These are phyloP conservation scores for Austroboletus niveus DNA, from an alignment of 1,284 basidiomycete genomes.

Conservation along the genomic window DNA sequence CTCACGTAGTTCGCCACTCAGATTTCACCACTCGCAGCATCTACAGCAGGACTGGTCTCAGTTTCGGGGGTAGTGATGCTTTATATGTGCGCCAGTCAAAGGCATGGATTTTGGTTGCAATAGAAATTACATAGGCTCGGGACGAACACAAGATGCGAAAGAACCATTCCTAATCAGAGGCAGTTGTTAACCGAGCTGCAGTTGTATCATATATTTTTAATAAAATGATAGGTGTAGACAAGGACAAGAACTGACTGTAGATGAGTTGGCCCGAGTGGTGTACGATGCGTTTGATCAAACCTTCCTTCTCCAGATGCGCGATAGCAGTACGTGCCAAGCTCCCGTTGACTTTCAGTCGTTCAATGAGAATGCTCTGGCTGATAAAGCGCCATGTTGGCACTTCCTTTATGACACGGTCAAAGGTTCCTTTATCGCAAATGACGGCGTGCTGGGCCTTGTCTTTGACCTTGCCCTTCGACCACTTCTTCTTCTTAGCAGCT, in stretches of 20 bases:
- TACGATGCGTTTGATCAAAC: conserved; percentile 94
- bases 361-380: conserved; percentile 96
- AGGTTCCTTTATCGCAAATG: conserved; percentile 86
- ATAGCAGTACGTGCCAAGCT: conserved; percentile 94
- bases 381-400: conserved; percentile 99
- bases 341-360: conserved; percentile 96
- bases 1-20: too few relatives aligned
- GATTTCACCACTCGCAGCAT: neutral
- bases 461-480: conserved; percentile 99
- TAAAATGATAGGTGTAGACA: neutral
- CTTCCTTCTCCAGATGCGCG: conserved; percentile 92
- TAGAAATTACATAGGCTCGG: conserved; percentile 49
- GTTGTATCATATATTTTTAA: conserved; percentile 11
- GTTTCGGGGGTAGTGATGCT: neutral
- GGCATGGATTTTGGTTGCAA: conserved; percentile 30
- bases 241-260: conserved; percentile 68
- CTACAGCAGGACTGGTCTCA: neutral
- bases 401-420: conserved; percentile 98
- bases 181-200: conserved; percentile 61
- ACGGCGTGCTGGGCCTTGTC: conserved; percentile 98
- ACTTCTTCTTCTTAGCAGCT: conserved; percentile 98
- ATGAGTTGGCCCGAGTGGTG: conserved; percentile 95
- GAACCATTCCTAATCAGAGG: conserved; percentile 52
- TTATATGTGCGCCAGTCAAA: conserved; percentile 16
- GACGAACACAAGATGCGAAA: conserved; percentile 36